phyloP scores from a whole-genome alignment of 1,284 basidiomycete genomes.

The Sanghuangporus weigelae region DNA sequence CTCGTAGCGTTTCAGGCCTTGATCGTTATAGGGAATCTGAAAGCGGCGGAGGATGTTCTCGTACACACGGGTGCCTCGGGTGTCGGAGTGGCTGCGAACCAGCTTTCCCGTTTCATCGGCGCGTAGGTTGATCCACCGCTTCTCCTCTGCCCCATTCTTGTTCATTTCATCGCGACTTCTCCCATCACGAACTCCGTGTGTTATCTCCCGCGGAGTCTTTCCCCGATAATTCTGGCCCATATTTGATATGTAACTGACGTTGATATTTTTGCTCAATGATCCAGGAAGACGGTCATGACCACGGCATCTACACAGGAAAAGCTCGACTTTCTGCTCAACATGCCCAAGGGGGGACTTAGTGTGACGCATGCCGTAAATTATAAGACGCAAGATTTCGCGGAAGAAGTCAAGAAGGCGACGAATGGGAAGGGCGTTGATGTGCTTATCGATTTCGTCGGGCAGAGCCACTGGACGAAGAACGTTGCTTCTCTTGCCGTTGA shows the following conservation, averaged over 20 bases:
- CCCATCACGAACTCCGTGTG: slow-evolving; percentile 1
- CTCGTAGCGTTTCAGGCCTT: slow-evolving; percentile 76
- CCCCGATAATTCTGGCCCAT: neutral
- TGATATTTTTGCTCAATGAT: neutral
- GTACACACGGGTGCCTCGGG: slow-evolving; percentile 90
- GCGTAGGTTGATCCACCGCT: slow-evolving; percentile 48
- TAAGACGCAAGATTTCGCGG: slow-evolving; percentile 76
- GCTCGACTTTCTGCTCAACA: slow-evolving; percentile 67
- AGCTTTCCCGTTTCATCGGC: slow-evolving; percentile 72
- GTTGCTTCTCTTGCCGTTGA: slow-evolving; percentile 72
- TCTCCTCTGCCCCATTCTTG: neutral
- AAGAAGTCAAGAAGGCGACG: slow-evolving; percentile 61
- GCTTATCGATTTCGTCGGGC: slow-evolving; percentile 86
- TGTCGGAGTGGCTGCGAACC: slow-evolving; percentile 88
- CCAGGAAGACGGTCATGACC: slow-evolving; percentile 66
- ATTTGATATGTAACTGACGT: neutral
- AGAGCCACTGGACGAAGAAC: slow-evolving; percentile 81
- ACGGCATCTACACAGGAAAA: slow-evolving; percentile 88
- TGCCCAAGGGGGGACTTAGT: slow-evolving; percentile 42
- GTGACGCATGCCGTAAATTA: slow-evolving; percentile 82
- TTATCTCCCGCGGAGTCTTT: neutral
- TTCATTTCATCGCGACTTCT: neutral
- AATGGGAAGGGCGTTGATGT: slow-evolving; percentile 70
- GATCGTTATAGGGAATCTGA: slow-evolving; percentile 63
- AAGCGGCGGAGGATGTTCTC: slow-evolving; percentile 72